phyloP scores from a whole-genome alignment of 2,329 filamentous ascomycete species.

The Stachybotrys elegans region DNA sequence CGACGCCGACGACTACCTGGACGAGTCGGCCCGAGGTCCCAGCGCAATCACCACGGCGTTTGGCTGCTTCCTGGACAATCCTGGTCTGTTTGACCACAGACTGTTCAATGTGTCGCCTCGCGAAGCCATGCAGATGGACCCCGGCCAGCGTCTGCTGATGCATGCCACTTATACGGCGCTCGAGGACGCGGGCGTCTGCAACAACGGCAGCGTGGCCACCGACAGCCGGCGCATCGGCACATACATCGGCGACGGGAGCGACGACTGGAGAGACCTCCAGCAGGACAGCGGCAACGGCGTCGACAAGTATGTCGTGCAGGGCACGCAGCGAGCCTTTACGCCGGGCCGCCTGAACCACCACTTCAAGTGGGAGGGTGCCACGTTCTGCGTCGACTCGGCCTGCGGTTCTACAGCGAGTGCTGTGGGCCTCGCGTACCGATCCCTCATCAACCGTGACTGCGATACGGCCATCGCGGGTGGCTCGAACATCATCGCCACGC shows the following conservation, averaged over 20 bases:
- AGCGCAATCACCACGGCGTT: neutral
- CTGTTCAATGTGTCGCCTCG: slow-evolving; percentile 30
- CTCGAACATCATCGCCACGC: slow-evolving; percentile 62
- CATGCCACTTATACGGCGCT: slow-evolving; percentile 32
- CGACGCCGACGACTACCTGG: neutral
- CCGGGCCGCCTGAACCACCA: slow-evolving; percentile 23
- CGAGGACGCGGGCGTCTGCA: neutral
- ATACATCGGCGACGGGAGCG: slow-evolving; percentile 23
- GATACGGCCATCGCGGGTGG: slow-evolving; percentile 39
- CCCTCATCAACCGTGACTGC: slow-evolving; percentile 20
- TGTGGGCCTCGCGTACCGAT: slow-evolving; percentile 21
- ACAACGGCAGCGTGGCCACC: neutral
- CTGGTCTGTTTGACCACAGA: slow-evolving; percentile 22
- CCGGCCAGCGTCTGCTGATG: slow-evolving; percentile 26
- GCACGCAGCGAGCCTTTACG: slow-evolving; percentile 24
- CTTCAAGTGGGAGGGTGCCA: slow-evolving; percentile 28
- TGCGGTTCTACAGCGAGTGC: slow-evolving; percentile 27
- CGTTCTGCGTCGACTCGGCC: slow-evolving; percentile 26
- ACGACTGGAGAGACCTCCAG: neutral
- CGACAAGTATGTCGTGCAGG: slow-evolving; percentile 35
- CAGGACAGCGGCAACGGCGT: neutral
- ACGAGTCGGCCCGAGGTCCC: neutral
- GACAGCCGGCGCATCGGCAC: slow-evolving; percentile 55
- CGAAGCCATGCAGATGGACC: slow-evolving; percentile 28
- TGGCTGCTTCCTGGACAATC: slow-evolving; percentile 9